Percentiles rank a stretch among this genome's conserved stretches.
phyloP scores from a whole-genome alignment of 345 rosid species.

The Arabidopsis arenosa region DNA sequence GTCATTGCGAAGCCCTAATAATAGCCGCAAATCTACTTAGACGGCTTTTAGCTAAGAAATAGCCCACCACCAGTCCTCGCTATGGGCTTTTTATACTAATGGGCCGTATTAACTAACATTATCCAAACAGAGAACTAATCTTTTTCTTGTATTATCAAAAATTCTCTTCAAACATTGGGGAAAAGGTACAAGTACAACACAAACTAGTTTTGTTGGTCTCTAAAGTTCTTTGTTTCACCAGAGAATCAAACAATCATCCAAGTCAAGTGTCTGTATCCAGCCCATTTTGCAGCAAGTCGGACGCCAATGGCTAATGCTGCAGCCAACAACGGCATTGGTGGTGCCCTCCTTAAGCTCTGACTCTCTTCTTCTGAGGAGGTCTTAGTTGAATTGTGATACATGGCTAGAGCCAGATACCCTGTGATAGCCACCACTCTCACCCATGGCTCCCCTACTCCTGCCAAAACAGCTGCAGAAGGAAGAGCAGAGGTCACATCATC shows the following conservation, averaged over 20 bases:
- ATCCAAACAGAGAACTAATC: too few relatives aligned
- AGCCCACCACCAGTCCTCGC: background rate
- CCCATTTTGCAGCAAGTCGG: constrained; percentile 86
- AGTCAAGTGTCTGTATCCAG: constrained; percentile 85
- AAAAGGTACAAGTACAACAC: constrained; percentile 17
- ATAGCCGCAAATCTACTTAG: background rate
- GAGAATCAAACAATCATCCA: constrained; percentile 76
- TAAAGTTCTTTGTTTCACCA: constrained; percentile 14
- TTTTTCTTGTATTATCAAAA: background rate
- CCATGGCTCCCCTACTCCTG: constrained; percentile 94
- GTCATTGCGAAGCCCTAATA: constrained; percentile 31
- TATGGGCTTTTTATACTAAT: background rate
- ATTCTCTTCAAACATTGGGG: background rate
- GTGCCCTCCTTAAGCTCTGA: constrained; percentile 53
- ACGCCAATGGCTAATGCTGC: constrained; percentile 86
- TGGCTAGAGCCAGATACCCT: constrained; percentile 68
- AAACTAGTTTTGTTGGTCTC: constrained; percentile 32
- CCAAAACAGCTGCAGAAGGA: constrained; percentile 78
- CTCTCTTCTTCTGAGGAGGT: constrained; percentile 50
- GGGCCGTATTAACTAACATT: background rate
- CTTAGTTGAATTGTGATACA: constrained; percentile 64
- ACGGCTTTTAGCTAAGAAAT: background rate
- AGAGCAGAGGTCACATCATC: constrained; percentile 82
- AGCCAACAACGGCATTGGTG: constrained; percentile 66
- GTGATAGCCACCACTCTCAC: constrained; percentile 63